These are phyloP conservation scores for Solanum hybrid DNA, from an alignment of 305 asterid species.

Conservation along the genomic window DNA sequence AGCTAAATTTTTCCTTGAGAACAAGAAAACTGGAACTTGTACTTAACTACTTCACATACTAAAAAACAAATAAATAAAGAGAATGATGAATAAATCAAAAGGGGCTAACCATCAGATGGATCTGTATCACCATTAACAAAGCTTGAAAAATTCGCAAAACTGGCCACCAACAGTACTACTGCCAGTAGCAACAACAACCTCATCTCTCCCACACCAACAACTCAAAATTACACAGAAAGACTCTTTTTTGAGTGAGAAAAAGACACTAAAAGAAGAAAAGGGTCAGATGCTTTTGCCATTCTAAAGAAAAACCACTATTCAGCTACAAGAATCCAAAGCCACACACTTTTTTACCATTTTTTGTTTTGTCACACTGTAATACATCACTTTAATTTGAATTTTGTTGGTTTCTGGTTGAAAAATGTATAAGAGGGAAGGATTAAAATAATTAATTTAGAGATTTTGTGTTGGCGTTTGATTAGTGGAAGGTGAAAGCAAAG, in stretches of 20 bases:
- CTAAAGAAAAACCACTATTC: conserved; percentile 57
- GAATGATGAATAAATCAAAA: neutral
- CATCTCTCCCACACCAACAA: conserved; percentile 25
- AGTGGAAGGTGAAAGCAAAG: neutral
- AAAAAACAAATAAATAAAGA: neutral
- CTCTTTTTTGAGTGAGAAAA: neutral
- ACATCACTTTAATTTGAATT: neutral
- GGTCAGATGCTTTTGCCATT: conserved; percentile 30
- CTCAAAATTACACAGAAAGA: neutral
- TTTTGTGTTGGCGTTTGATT: neutral
- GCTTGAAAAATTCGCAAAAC: conserved; percentile 22
- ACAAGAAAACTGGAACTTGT: neutral
- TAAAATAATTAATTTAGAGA: neutral
- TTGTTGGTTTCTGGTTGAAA: neutral
- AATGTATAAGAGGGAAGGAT: neutral
- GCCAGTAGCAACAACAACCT: conserved; percentile 19
- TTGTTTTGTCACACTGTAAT: neutral
- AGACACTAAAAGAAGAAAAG: conserved; percentile 2
- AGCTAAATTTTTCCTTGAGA: neutral
- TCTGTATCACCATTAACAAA: conserved; percentile 64
- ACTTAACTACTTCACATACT: neutral
- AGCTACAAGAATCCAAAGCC: conserved; percentile 66
- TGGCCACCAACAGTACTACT: conserved; percentile 29
- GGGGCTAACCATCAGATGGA: conserved; percentile 65
- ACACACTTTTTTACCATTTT: conserved; percentile 20